phyloP scores from a whole-genome alignment of 2,329 filamentous ascomycete species.

The Trichoderma sp. region DNA sequence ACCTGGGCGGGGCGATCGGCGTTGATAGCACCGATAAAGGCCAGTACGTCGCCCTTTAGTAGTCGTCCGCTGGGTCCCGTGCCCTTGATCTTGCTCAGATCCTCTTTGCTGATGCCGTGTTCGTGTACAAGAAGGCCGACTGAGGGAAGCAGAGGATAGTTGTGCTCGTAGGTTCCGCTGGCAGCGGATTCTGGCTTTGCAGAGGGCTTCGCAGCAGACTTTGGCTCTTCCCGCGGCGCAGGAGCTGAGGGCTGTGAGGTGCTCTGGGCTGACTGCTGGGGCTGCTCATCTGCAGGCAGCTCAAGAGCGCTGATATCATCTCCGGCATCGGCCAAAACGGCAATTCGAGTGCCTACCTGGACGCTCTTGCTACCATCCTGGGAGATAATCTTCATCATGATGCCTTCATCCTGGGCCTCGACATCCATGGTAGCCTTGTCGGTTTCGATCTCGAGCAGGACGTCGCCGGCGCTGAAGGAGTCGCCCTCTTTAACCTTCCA shows the following conservation, averaged over 20 bases:
- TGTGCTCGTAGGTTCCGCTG: conserved; percentile 59
- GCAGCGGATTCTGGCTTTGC: conserved; percentile 29
- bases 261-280: conserved; percentile 36
- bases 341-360: conserved; percentile 77
- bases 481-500: conserved; percentile 91
- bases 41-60: conserved; percentile 92
- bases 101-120: conserved; percentile 71
- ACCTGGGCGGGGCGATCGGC: conserved; percentile 68
- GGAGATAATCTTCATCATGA: conserved; percentile 78
- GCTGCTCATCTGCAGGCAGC: conserved; percentile 66
- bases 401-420: conserved; percentile 85
- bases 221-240: conserved; percentile 29
- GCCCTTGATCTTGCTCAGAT: conserved; percentile 77
- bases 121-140: conserved; percentile 78
- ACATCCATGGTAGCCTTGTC: conserved; percentile 96
- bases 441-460: conserved; percentile 88
- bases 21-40: conserved; percentile 77
- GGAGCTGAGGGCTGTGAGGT: conserved; percentile 21
- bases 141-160: conserved; percentile 75
- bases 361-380: conserved; percentile 72
- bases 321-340: conserved; percentile 74
- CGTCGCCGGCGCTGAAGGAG: conserved; percentile 76
- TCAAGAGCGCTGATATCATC: conserved; percentile 75
- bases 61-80: conserved; percentile 85
- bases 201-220: conserved; percentile 27